A percentile compares a stretch with the other conserved stretches of the same genome.
These are phyloP conservation scores for Collybia sp. DNA, from an alignment of 768 basidiomycete genomes.

Conservation along the genomic window DNA sequence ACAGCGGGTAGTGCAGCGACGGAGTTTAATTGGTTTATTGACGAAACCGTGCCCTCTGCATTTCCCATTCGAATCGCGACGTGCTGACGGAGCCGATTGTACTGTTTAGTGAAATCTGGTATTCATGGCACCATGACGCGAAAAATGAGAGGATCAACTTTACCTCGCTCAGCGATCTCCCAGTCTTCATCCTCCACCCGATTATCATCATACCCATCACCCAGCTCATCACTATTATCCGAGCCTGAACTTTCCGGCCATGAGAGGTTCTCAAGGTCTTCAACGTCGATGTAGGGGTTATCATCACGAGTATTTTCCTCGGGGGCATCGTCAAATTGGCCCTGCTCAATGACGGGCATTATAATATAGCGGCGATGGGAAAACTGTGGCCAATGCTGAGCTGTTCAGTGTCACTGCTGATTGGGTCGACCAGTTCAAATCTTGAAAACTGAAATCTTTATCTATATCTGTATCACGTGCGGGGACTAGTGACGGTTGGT, in stretches of 20 bases:
- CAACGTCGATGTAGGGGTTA: conserved; percentile 40
- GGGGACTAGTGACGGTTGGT: background rate
- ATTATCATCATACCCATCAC: conserved; percentile 49
- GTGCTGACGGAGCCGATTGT: conserved; percentile 91
- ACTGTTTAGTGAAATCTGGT: conserved; percentile 97
- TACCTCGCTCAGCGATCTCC: conserved; percentile 83
- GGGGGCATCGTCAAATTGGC: conserved; percentile 62
- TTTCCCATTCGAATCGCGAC: conserved; percentile 76
- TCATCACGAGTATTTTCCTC: conserved; percentile 25
- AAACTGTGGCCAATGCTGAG: background rate
- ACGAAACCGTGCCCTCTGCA: conserved; percentile 54
- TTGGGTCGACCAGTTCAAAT: background rate
- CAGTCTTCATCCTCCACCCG: conserved; percentile 85
- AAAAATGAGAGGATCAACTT: conserved; percentile 12
- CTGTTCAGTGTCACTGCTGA: background rate
- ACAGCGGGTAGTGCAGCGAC: conserved; percentile 67
- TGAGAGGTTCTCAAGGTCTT: conserved; percentile 29
- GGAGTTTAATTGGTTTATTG: conserved; percentile 39
- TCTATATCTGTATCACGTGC: background rate
- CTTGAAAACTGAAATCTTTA: background rate
- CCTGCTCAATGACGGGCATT: conserved; percentile 28
- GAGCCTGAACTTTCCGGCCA: conserved; percentile 33
- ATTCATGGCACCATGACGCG: conserved; percentile 5
- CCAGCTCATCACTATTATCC: conserved; percentile 32
- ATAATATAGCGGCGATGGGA: background rate